Base-by-base conservation (phyloP, 345 rosid genomes). In the Limnanthes douglasii region DNA sequence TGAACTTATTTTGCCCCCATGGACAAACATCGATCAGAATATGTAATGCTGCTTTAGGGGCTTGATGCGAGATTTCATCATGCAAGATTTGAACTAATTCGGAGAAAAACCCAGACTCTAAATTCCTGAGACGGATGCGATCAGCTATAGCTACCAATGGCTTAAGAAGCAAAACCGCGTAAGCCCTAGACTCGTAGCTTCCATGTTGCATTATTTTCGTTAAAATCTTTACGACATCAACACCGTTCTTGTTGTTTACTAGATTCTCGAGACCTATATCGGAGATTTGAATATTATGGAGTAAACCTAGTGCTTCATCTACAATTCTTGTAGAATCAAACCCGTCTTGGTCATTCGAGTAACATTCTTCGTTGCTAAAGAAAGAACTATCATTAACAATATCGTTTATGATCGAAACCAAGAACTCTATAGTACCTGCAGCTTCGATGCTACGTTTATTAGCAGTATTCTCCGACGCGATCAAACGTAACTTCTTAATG, bases 391-490 rank as follows among this genome's bases (percentile, higher is more conserved):
- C n/a, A n/a, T n/a, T n/a, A n/a, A n/a, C n/a, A n/a, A n/a, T n/a
- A 21, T 34, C 52, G 18, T 21, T 47, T 3, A 73, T 43, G 28
- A 75, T 15, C 5, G 60, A 46, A 3, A 69, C 71, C 43, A 78
- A 48, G 53, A 83, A 83, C 27, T 79, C 95, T 1, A 68, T 73
- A 0, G 59, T 78, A 1, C 95, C 95, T 0, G 90, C 82, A 0
- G 72, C 55, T 51, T 72, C 93, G 42, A 88, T 56, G 64, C 78
- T 69, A 14, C 86, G 56, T 28, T 67, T 69, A 62, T 83, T 88
- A 2, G 72, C 53, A 7, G 43, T 64, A 18, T 61, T 79, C 34
- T 69, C 73, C 1, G 67, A 33, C 1, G 78, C 70, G 8, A 83
- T 61, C 8, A 70, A 64, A 34, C 63, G 66, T 0, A 88, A 66